Evolutionary conservation across 31 red algal genomes (phyloP), one percentile per base, ranked within the genome.

Genomic region (Odonthalia washingtoniensis): DNA sequence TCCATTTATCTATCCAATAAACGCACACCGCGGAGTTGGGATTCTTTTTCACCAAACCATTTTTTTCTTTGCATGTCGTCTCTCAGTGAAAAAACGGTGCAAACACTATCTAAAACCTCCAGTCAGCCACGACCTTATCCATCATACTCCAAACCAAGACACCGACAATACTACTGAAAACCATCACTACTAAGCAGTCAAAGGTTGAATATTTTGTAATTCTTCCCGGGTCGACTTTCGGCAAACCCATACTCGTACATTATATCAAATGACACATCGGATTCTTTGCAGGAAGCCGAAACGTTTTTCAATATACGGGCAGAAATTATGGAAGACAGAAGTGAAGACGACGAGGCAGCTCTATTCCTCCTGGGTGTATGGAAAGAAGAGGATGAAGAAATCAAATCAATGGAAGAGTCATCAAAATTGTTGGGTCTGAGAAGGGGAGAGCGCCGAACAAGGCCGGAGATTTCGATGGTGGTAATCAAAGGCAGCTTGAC

Each of bases 1-100:
- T 72, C 67, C 16, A 72, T 72, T 30, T 72, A 72, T 72, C 67
- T 72, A 72, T 72, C 67, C 67, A 27, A 72, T 27, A 72, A 27
- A 27, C 32, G 12, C 67, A 14, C 18, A 72, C 16, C 67, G 67
- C 67, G 67, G 18, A 72, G 67, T 72, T 72, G 16, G 67, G 16
- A 72, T 14, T 72, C 67, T 72, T 30, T 72, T 72, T 14, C 67
- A n/a, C n/a, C n/a, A n/a, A n/a, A n/a, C n/a, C n/a, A n/a, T n/a
- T n/a, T n/a, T n/a, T n/a, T n/a, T n/a, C n/a, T n/a, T n/a, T n/a
- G n/a, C n/a, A n/a, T n/a, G n/a, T n/a, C n/a, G n/a, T n/a, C n/a
- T n/a, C n/a, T n/a, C n/a, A n/a, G n/a, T n/a, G n/a, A n/a, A n/a
- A n/a, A n/a, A n/a, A n/a, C n/a, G n/a, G n/a, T n/a, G n/a, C n/a